Evolutionary conservation across 176 grass and related monocot genomes (phyloP).

Genomic region (Hyparrhenia diplandra): DNA sequence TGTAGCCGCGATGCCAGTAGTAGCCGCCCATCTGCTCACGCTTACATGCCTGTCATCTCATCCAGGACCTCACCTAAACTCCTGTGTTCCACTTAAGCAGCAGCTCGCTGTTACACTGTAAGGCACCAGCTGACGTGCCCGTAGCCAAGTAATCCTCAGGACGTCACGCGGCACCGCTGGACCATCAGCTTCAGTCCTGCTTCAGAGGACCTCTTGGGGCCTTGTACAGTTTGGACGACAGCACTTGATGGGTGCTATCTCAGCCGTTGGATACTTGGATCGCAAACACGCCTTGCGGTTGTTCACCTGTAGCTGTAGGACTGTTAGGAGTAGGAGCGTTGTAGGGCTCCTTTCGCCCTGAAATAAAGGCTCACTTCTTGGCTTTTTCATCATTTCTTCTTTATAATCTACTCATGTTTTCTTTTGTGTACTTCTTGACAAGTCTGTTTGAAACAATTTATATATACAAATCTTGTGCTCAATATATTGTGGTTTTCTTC

Average conservation of each 20-base stretch:
- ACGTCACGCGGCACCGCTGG: neutral
- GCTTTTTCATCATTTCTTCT: too few relatives aligned
- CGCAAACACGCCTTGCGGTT: too few relatives aligned
- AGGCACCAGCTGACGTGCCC: neutral
- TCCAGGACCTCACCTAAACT: slow-evolving; percentile 23
- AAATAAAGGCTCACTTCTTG: too few relatives aligned
- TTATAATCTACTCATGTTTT: too few relatives aligned
- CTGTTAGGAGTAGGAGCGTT: too few relatives aligned
- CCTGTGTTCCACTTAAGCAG: slow-evolving; percentile 9
- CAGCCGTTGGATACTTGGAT: neutral
- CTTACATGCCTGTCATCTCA: too few relatives aligned
- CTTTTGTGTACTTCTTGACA: too few relatives aligned
- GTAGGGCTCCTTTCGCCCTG: too few relatives aligned
- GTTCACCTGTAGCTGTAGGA: too few relatives aligned
- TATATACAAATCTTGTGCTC: too few relatives aligned
- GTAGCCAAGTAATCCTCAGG: neutral
- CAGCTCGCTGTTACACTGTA: neutral
- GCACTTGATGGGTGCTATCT: neutral
- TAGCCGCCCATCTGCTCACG: neutral
- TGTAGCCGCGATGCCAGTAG: neutral
- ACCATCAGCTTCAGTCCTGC: neutral
- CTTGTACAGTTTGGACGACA: neutral
- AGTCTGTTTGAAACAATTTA: too few relatives aligned
- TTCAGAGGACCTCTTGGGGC: neutral
- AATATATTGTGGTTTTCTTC: too few relatives aligned